These are phyloP conservation scores for Xerocomellus chrysenteron DNA, from an alignment of 768 basidiomycete genomes.

Conservation along the genomic window DNA sequence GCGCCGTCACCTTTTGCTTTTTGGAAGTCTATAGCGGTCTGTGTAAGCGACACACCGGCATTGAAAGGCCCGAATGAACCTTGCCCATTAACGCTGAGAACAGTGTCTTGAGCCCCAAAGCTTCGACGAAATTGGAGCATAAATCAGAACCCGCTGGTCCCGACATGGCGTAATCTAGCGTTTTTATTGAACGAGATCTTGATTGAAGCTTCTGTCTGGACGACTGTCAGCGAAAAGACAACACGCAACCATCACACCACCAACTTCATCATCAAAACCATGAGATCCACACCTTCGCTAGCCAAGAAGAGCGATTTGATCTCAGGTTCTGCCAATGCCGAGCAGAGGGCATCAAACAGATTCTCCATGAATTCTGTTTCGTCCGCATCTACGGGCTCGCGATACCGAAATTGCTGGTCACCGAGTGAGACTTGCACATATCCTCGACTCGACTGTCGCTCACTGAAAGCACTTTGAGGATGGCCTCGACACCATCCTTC, in stretches of 20 bases:
- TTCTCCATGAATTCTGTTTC: conserved; percentile 99
- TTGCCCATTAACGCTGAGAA: conserved; percentile 96
- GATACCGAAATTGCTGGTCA: conserved; percentile 77
- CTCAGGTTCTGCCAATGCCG: conserved; percentile 72
- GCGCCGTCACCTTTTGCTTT: conserved; percentile 58
- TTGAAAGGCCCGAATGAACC: conserved; percentile 41
- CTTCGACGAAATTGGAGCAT: conserved; percentile 87
- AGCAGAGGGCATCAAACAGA: conserved; percentile 87
- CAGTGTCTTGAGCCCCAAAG: conserved; percentile 81
- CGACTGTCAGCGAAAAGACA: neutral
- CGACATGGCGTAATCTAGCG: conserved; percentile 88
- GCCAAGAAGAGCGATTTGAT: conserved; percentile 83
- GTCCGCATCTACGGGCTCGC: conserved; percentile 82
- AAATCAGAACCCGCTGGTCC: conserved; percentile 63
- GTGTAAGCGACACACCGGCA: conserved; percentile 10
- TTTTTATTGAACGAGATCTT: conserved; percentile 83
- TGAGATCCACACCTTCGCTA: conserved; percentile 92
- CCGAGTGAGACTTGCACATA: conserved; percentile 11
- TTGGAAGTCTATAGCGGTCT: conserved; percentile 44
- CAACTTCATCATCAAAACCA: conserved; percentile 98
- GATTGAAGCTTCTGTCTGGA: conserved; percentile 79
- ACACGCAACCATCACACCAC: conserved; percentile 23
- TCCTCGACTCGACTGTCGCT: conserved; percentile 30
- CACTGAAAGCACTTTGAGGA: conserved; percentile 80
- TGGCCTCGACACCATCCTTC: conserved; percentile 73